A percentile compares a stretch with the other conserved stretches of the same genome.
Evolutionary conservation across 352 stramenopile genomes (phyloP).

Genomic region (Phytophthora palmivora): DNA sequence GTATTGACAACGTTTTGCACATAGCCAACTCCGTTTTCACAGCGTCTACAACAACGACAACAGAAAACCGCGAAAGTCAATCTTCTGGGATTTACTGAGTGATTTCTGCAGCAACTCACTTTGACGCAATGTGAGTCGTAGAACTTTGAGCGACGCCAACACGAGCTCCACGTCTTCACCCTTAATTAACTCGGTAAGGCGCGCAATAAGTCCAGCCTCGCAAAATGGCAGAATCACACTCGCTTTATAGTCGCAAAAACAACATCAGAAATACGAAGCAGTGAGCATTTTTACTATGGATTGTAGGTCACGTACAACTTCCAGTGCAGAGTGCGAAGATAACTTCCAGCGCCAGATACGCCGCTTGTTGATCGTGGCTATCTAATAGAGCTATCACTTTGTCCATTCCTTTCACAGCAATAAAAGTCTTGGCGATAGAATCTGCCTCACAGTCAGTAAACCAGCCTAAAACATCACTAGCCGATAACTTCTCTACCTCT

Average conservation of each 20-base stretch:
- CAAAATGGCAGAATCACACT: conserved; percentile 55
- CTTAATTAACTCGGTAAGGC: conserved; percentile 43
- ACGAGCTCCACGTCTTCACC: conserved; percentile 43
- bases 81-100: neutral
- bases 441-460: conserved; percentile 27
- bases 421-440: conserved; percentile 53
- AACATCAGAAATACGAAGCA: conserved; percentile 1
- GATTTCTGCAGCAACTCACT: conserved; percentile 31
- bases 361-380: conserved; percentile 36
- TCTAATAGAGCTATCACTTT: conserved; percentile 56
- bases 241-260: conserved; percentile 22
- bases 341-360: conserved; percentile 57
- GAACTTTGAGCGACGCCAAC: conserved; percentile 56
- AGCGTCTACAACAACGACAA: conserved; percentile 22
- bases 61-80: neutral
- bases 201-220: conserved; percentile 47
- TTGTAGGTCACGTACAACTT: conserved; percentile 43
- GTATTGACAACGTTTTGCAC: conserved; percentile 46
- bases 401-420: conserved; percentile 52
- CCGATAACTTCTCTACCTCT: conserved; percentile 33
- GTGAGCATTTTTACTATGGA: neutral
- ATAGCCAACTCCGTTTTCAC: conserved; percentile 44
- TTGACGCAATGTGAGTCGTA: conserved; percentile 57
- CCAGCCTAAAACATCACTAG: neutral
- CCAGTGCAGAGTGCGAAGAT: conserved; percentile 57